Evolutionary conservation across 2,329 filamentous ascomycete genomes (phyloP).

Genomic region (Celoporthe dispersa): DNA sequence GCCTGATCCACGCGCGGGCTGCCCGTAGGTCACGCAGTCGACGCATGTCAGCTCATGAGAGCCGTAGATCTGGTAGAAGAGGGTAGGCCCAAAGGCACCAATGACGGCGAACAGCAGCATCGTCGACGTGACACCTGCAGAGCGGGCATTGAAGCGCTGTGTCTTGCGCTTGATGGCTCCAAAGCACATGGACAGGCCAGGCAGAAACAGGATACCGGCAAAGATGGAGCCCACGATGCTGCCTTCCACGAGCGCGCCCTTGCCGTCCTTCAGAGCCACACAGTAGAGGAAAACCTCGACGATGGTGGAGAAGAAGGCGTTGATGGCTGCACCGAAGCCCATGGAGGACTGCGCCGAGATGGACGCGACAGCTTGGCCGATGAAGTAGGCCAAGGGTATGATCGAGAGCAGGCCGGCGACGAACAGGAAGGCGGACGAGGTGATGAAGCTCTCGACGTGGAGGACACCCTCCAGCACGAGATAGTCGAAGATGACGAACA

Average conservation of each 20-base stretch:
- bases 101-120: conserved; percentile 98
- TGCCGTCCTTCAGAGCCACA: conserved; percentile 88
- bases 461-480: conserved; percentile 73
- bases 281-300: conserved; percentile 99
- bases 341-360: conserved; percentile 99
- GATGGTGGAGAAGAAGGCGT: conserved; percentile 96
- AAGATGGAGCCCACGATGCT: conserved; percentile 98
- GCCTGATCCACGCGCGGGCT: conserved; percentile 43
- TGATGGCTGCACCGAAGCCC: conserved; percentile 95
- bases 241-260: conserved; percentile 90
- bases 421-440: conserved; percentile 85
- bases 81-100: conserved; percentile 89
- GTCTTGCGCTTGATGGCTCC: conserved; percentile 97
- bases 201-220: conserved; percentile 91
- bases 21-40: conserved; percentile 58
- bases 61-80: conserved; percentile 99
- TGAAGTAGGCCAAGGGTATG: conserved; percentile 96
- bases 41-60: conserved; percentile 93
- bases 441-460: conserved; percentile 73
- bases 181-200: conserved; percentile 97
- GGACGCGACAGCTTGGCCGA: conserved; percentile 95
- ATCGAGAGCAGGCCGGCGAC: conserved; percentile 84
- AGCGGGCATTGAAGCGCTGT: conserved; percentile 95
- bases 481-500: conserved; percentile 95
- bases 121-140: conserved; percentile 93